Base-by-base conservation (phyloP, 306 rosid species). In the Cucumis hystrix region DNA sequence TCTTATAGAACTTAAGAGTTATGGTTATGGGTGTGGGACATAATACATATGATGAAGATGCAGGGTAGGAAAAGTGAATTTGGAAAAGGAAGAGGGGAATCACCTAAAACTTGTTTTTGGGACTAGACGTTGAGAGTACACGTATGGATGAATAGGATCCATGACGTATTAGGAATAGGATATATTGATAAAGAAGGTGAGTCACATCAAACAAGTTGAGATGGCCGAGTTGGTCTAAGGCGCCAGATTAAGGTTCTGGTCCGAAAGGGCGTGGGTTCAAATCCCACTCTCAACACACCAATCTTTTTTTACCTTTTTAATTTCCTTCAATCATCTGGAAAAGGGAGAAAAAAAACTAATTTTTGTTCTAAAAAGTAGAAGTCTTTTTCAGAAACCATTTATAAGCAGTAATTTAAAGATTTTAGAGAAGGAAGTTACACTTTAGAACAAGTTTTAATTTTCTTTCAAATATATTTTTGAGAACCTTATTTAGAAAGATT, bases 261-360 rank as follows among this genome's bases (percentile, higher is more conserved):
- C 66, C 68, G 68, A 62, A 62, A 62, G 68, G 68, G 68, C 43
- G 68, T 62, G 68, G 68, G 68, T 62, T 62, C 68, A 62, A 62
- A 62, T 62, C 68, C 43, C 43, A 62, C 68, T 60, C 65, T 60
- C 37, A 62, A 62, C 40, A 59, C 1, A n/a, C 0, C 0, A 10
- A 12, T 47, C 9, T 23, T 23, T 23, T 23, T 23, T 33, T 33
- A 33, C n/a, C 1, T 51, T 51, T 52, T 52, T 15, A 52, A 52
- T 52, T 52, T 41, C 1, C 47, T 41, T 41, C 47, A 41, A 41
- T 8, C 45, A 8, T 0, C 37, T 33, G 37, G 0, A 33, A 33
- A 33, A 16, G 18, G 20, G 8, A 16, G 20, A 8, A 55, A 3
- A 7, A 18, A 7, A 18, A 52, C 17, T 8, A n/a, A n/a, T n/a